Evolutionary conservation across 2,329 filamentous ascomycete genomes (phyloP).

Genomic region (Penicillium sp.): DNA sequence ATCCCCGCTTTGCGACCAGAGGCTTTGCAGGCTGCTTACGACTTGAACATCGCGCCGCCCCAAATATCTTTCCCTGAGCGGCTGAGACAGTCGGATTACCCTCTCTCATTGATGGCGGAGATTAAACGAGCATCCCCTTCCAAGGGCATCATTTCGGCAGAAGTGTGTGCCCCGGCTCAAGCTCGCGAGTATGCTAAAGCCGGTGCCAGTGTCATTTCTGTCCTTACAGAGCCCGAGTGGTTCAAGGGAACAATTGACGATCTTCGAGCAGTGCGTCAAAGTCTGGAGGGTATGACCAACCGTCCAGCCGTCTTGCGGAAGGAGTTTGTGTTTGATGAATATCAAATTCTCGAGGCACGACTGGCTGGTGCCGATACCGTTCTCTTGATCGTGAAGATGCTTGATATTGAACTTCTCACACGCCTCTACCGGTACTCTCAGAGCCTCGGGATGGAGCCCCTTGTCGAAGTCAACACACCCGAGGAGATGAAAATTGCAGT

Average conservation of each 20-base stretch:
- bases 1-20: constrained; percentile 79
- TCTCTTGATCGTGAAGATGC: constrained; percentile 96
- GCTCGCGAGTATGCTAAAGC: constrained; percentile 89
- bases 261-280: constrained; percentile 79
- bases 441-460: constrained; percentile 91
- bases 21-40: constrained; percentile 83
- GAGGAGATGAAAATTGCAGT: constrained; percentile 91
- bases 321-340: constrained; percentile 97
- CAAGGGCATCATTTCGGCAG: constrained; percentile 87
- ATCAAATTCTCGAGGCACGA: constrained; percentile 93
- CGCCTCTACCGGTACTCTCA: constrained; percentile 84
- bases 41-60: constrained; percentile 79
- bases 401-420: constrained; percentile 70
- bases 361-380: constrained; percentile 93
- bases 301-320: constrained; percentile 89
- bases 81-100: constrained; percentile 75
- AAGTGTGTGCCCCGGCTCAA: constrained; percentile 83
- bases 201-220: constrained; percentile 94
- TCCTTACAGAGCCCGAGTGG: constrained; percentile 98
- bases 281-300: constrained; percentile 86
- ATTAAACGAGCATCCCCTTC: constrained; percentile 96
- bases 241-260: constrained; percentile 98
- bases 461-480: constrained; percentile 93
- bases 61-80: constrained; percentile 76
- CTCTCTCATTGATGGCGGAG: constrained; percentile 93